Evolutionary conservation across 805 yeast species (phyloP), one percentile per base, ranked within the genome.

Genomic region (Cephaloascus albidus): DNA sequence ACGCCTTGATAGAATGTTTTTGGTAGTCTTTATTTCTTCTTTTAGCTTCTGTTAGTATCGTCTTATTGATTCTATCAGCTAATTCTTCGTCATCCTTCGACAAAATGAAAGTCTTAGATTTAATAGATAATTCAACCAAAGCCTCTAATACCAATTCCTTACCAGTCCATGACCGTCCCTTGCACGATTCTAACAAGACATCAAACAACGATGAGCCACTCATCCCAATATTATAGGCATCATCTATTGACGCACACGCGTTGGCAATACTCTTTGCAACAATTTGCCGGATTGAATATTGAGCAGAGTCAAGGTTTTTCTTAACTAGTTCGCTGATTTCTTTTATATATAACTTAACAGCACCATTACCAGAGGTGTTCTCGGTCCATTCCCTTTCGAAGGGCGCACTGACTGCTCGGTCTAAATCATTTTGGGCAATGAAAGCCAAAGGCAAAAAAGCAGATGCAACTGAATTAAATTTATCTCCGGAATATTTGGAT

Each of bases 91-190:
- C 41, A 26, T 61, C 51, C 1, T 50, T 40, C 0, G 40, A 37
- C 1, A 37, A 8, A 31, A 79, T 46, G 35, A 53, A 62, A 0
- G 46, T 48, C 36, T 65, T 58, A 6, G 77, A 67, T 43, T 74
- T 76, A 15, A 63, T 50, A 0, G 81, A 52, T 26, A 84, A 65
- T 2, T 75, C 58, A 0, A 85, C 82, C 39, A 89, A 60, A 0
- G 96, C 85, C 30, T 76, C 77, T 16, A 87, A 62, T 1, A 93
- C 71, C 20, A 68, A 57, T 48, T 88, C 96, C 51, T 90, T 90
- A 4, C 97, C 97, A 14, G 70, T 69, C 93, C 96, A 90, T 8
- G 90, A 74, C 43, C 94, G 75, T 1, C 96, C 96, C 40, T 70
- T 65, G 40, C 79, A 68, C 0, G 94, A 76, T 20, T 68, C 70